Conservation (phyloP, 2,329 filamentous ascomycete genomes). For the Exophiala calicioides region DNA sequence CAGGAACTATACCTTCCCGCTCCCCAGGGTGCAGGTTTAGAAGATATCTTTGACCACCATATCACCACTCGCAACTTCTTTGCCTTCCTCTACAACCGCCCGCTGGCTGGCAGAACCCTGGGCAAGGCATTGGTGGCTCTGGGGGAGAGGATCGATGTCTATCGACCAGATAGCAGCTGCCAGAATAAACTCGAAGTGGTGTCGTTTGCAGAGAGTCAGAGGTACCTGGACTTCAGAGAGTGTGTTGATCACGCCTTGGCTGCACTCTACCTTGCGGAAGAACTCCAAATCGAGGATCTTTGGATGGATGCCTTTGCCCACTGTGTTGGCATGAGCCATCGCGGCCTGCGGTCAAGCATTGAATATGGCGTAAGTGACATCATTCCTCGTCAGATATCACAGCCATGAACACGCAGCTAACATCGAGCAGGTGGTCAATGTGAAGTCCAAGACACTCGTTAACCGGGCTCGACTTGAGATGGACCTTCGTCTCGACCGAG, state of each 20-base stretch:
- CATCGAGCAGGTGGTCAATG: constrained; percentile 41
- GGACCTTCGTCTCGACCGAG: constrained; percentile 62
- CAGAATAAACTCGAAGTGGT: constrained; percentile 65
- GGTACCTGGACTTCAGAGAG: constrained; percentile 67
- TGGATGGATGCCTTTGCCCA: constrained; percentile 76
- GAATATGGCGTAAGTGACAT: constrained; percentile 26
- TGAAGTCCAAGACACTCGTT: constrained; percentile 64
- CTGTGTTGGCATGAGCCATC: constrained; percentile 68
- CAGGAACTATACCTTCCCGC: constrained; percentile 32
- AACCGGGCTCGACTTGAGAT: constrained; percentile 64
- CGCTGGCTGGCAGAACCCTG: constrained; percentile 48
- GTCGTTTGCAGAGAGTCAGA: constrained; percentile 66
- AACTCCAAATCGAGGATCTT: constrained; percentile 62
- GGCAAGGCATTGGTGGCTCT: constrained; percentile 65
- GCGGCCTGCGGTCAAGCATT: constrained; percentile 26
- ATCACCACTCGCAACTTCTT: constrained; percentile 33
- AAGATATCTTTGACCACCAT: constrained; percentile 30
- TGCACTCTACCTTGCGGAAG: constrained; percentile 67
- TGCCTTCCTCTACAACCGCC: constrained; percentile 31
- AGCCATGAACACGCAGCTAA: constrained; percentile 8
- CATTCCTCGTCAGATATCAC: not conserved
- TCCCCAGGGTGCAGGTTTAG: constrained; percentile 21
- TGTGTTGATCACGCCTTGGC: constrained; percentile 69
- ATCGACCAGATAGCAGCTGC: constrained; percentile 51
- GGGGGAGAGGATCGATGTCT: constrained; percentile 65